Percentiles rank a stretch among this genome's conserved stretches.
phyloP scores from a whole-genome alignment of 768 basidiomycete species.

The Psilocybe subaeruginosa region DNA sequence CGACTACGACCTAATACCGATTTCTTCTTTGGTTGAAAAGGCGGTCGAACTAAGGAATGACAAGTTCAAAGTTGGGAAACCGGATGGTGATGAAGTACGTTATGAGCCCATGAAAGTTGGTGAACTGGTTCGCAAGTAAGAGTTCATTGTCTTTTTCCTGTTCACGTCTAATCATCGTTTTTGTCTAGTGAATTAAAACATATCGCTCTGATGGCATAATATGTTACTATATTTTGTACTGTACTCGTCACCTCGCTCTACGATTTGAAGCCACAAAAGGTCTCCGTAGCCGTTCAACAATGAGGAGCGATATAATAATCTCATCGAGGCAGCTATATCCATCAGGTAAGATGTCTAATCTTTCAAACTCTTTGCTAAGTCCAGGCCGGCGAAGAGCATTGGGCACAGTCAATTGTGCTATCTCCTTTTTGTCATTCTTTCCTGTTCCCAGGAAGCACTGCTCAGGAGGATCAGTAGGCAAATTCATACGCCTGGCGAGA shows the following conservation, averaged over 20 bases:
- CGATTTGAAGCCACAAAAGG: constrained; percentile 20
- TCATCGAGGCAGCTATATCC: constrained; percentile 46
- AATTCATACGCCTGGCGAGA: not conserved
- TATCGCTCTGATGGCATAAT: constrained; percentile 78
- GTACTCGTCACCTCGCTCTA: constrained; percentile 14
- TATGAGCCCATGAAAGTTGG: constrained; percentile 88
- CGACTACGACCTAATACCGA: constrained; percentile 74
- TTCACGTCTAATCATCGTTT: not conserved
- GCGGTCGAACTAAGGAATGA: constrained; percentile 48
- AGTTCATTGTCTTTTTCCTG: constrained; percentile 2
- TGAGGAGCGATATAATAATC: constrained; percentile 42
- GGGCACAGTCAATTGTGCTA: constrained; percentile 42
- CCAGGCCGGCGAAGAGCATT: constrained; percentile 31
- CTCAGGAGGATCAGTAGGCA: not conserved
- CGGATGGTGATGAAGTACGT: constrained; percentile 41
- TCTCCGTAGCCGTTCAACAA: constrained; percentile 42
- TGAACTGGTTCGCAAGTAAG: constrained; percentile 83
- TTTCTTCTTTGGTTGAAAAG: constrained; percentile 53
- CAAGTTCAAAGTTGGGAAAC: constrained; percentile 37
- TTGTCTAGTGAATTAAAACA: constrained; percentile 71
- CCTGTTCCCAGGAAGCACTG: constrained; percentile 47
- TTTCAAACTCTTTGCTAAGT: constrained; percentile 33
- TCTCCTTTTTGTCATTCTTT: constrained; percentile 30
- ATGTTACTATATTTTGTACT: not conserved
- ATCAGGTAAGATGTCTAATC: constrained; percentile 39